These are phyloP conservation scores for Fusarium aywerte DNA, from an alignment of 2,329 filamentous ascomycete species.

Conservation along the genomic window DNA sequence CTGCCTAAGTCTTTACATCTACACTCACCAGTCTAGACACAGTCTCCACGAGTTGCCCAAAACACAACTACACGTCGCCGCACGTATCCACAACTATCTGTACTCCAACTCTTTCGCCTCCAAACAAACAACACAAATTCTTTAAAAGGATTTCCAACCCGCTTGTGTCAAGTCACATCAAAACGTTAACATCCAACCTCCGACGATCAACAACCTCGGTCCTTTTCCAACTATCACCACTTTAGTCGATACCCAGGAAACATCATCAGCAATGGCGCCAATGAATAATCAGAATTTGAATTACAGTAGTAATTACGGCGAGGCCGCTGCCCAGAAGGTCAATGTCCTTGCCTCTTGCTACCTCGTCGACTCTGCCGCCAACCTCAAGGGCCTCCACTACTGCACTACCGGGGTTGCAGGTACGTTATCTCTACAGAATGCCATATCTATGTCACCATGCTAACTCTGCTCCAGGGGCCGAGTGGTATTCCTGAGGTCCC, in stretches of 20 bases:
- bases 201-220: slow-evolving; percentile 26
- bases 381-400: slow-evolving; percentile 89
- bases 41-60: slow-evolving; percentile 14
- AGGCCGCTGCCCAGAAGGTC: slow-evolving; percentile 70
- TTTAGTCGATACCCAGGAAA: slow-evolving; percentile 41
- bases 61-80: slow-evolving; percentile 12
- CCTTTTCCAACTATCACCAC: slow-evolving; percentile 21
- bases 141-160: slow-evolving; percentile 11
- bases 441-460: not conserved
- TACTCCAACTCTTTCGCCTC: slow-evolving; percentile 4
- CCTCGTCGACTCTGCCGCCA: slow-evolving; percentile 77
- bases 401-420: slow-evolving; percentile 90
- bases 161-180: slow-evolving; percentile 7
- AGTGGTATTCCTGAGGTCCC: slow-evolving; percentile 97
- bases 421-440: slow-evolving; percentile 53
- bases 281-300: slow-evolving; percentile 77
- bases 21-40: slow-evolving; percentile 10
- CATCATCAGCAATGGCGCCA: slow-evolving; percentile 64
- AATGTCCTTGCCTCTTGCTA: slow-evolving; percentile 94
- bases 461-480: slow-evolving; percentile 67
- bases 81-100: not conserved
- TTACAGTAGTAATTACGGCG: slow-evolving; percentile 82
- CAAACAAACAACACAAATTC: slow-evolving; percentile 7
- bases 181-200: slow-evolving; percentile 14
- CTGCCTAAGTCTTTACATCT: slow-evolving; percentile 35